These are phyloP conservation scores for Penicillium sp. DNA, from an alignment of 2,329 filamentous ascomycete genomes.

Conservation along the genomic window DNA sequence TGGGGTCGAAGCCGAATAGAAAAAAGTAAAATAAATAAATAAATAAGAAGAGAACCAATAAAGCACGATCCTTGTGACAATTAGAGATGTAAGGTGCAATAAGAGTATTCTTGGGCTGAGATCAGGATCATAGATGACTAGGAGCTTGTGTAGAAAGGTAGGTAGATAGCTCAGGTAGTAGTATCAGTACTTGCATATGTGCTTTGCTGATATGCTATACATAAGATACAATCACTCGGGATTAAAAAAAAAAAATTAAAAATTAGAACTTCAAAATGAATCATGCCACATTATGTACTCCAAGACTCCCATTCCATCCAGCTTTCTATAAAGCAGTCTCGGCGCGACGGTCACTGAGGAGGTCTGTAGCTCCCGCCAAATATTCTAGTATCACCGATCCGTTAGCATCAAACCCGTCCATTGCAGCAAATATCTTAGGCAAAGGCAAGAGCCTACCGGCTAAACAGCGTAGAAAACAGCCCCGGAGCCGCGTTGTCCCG, in stretches of 20 bases:
- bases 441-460: constrained; percentile 27
- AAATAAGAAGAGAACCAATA: no score
- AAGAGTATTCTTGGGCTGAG: no score
- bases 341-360: neutral
- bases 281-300: neutral
- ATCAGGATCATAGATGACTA: neutral
- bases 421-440: neutral
- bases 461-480: constrained; percentile 24
- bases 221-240: neutral
- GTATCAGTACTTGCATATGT: neutral
- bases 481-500: constrained; percentile 27
- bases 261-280: neutral
- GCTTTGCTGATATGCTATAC: neutral
- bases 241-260: neutral
- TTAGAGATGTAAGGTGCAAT: no score
- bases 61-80: no score
- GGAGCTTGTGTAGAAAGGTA: neutral
- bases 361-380: constrained; percentile 15
- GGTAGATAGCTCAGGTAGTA: neutral
- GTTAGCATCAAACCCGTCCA: neutral
- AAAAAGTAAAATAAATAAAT: no score
- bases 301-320: neutral
- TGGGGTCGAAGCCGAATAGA: no score
- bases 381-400: neutral
- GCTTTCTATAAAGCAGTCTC: neutral